Evolutionary conservation across 2,329 filamentous ascomycete genomes (phyloP).

Genomic region (Emericellopsis atlantica): DNA sequence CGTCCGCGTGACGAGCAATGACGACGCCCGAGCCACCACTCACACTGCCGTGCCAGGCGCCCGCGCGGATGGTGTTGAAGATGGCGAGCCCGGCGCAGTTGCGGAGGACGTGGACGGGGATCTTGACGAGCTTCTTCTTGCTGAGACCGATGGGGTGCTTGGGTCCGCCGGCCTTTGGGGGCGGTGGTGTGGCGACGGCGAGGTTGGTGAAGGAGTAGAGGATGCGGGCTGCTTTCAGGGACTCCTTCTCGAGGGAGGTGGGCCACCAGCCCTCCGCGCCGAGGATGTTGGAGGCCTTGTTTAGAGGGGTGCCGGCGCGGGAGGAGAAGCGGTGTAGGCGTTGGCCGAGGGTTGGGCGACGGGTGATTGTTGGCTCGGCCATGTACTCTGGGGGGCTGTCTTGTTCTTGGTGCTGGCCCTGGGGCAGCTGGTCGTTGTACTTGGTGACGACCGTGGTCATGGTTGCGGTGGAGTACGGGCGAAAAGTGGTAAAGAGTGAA

Average conservation of each 20-base stretch:
- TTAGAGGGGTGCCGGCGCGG: conserved; percentile 54
- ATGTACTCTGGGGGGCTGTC: not conserved
- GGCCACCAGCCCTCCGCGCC: conserved; percentile 69
- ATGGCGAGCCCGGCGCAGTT: conserved; percentile 48
- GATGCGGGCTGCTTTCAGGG: conserved; percentile 64
- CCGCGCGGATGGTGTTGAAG: conserved; percentile 50
- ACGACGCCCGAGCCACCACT: conserved; percentile 48
- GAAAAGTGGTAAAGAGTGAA: too few relatives aligned
- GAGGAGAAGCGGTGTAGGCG: conserved; percentile 55
- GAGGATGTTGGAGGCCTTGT: conserved; percentile 54
- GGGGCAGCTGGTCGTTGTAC: too few relatives aligned
- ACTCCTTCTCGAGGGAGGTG: conserved; percentile 59
- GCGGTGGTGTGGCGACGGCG: conserved; percentile 5
- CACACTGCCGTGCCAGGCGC: conserved; percentile 39
- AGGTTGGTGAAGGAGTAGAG: conserved; percentile 56
- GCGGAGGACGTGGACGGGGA: conserved; percentile 31
- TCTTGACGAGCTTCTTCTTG: conserved; percentile 20
- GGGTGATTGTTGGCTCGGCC: not conserved
- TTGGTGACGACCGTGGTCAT: too few relatives aligned
- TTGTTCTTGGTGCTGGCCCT: too few relatives aligned
- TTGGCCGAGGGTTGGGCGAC: conserved; percentile 29
- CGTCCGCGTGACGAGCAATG: conserved; percentile 42
- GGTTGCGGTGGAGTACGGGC: too few relatives aligned
- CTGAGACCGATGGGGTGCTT: conserved; percentile 18
- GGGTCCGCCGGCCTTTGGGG: conserved; percentile 10